A percentile compares a stretch with the other conserved stretches of the same genome.
These are phyloP conservation scores for Moniliella sp. DNA, from an alignment of 1,284 basidiomycete species.

Conservation along the genomic window DNA sequence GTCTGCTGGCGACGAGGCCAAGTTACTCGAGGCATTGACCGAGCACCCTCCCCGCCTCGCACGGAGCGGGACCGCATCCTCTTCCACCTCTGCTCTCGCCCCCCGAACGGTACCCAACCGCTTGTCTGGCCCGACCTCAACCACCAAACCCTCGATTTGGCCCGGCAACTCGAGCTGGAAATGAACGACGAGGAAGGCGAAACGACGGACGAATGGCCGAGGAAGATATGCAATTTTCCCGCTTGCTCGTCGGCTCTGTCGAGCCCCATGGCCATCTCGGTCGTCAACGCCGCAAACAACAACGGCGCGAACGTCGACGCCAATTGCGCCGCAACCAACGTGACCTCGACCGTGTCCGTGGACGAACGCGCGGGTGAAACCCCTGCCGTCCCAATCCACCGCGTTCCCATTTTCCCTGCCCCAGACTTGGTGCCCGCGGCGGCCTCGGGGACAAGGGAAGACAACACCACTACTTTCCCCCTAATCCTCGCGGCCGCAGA, in stretches of 20 bases:
- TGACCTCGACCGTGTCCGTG: no score
- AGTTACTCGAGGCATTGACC: neutral
- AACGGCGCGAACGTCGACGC: no score
- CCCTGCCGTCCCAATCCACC: no score
- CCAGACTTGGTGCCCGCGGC: no score
- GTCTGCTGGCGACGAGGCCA: neutral
- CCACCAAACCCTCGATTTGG: neutral
- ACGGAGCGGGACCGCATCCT: neutral
- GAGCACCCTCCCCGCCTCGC: neutral
- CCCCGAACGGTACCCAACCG: neutral
- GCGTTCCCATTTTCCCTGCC: no score
- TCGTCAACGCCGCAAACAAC: constrained; percentile 23
- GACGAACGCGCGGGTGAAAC: no score
- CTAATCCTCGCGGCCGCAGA: no score
- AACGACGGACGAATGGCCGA: constrained; percentile 31
- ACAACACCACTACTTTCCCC: no score
- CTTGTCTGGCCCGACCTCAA: no score
- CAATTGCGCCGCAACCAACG: no score
- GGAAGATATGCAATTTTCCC: constrained; percentile 30
- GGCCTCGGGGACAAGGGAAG: no score
- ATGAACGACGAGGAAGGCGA: constrained; percentile 32
- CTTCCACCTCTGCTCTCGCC: neutral
- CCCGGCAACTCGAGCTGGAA: constrained; percentile 19
- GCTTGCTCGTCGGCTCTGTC: constrained; percentile 28
- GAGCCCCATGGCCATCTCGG: constrained; percentile 25